Evolutionary conservation across 768 basidiomycete species (phyloP).

Genomic region (Xanthoconium stramineum): DNA sequence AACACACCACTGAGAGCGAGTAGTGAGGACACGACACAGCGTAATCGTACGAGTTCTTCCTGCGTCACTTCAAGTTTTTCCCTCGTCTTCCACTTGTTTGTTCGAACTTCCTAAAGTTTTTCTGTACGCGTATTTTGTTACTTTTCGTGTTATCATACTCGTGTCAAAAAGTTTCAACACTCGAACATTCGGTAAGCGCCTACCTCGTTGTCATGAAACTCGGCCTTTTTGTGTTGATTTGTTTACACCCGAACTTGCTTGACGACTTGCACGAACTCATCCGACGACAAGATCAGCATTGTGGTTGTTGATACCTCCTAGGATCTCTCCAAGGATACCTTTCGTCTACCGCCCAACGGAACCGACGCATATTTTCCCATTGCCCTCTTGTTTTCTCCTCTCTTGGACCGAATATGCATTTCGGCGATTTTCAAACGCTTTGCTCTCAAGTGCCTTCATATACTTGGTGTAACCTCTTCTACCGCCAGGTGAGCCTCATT

Average conservation of each 20-base stretch:
- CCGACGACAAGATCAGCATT: conserved; percentile 19
- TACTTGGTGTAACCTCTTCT: conserved; percentile 94
- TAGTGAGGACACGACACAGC: no score
- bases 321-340: conserved; percentile 16
- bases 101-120: not conserved
- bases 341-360: not conserved
- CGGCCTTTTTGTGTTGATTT: conserved; percentile 29
- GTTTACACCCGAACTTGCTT: conserved; percentile 28
- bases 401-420: conserved; percentile 41
- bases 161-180: not conserved
- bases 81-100: not conserved
- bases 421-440: conserved; percentile 70
- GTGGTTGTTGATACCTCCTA: conserved; percentile 18
- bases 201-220: conserved; percentile 18
- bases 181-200: conserved; percentile 14
- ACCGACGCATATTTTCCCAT: conserved; percentile 3
- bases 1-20: no score
- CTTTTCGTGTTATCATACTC: not conserved
- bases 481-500: conserved; percentile 62
- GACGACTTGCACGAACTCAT: conserved; percentile 25
- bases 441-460: conserved; percentile 74
- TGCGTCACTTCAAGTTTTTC: not conserved
- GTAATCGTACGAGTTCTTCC: no score
- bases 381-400: not conserved
- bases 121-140: not conserved